phyloP scores from a whole-genome alignment of 352 stramenopile species.

The Pythium graminicola region DNA sequence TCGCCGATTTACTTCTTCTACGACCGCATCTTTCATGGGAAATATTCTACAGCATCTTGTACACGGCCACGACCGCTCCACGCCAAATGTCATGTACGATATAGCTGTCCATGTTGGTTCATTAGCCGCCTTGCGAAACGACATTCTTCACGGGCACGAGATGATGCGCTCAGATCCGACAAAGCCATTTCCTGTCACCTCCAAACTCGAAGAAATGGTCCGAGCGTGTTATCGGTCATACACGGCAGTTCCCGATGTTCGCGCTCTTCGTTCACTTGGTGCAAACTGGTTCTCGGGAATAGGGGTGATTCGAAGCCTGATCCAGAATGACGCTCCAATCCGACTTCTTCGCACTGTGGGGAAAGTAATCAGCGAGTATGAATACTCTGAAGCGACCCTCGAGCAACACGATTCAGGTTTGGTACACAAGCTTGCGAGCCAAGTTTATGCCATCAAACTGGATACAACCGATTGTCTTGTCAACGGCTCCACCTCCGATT shows the following conservation, averaged over 20 bases:
- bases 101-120: constrained; percentile 16
- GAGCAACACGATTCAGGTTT: not conserved
- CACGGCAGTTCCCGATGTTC: constrained; percentile 30
- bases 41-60: constrained; percentile 7
- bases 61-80: not conserved
- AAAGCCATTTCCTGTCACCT: not conserved
- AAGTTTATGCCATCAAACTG: constrained; percentile 14
- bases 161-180: not conserved
- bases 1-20: not conserved
- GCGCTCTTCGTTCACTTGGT: constrained; percentile 31
- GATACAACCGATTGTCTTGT: constrained; percentile 13
- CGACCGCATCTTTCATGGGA: constrained; percentile 1
- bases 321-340: constrained; percentile 28
- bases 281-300: constrained; percentile 39
- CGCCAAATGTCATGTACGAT: constrained; percentile 10
- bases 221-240: constrained; percentile 37
- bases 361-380: constrained; percentile 36
- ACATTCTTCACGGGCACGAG: constrained; percentile 23
- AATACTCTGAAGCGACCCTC: constrained; percentile 9
- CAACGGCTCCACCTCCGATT: not conserved
- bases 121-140: constrained; percentile 23
- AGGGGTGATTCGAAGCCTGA: constrained; percentile 30
- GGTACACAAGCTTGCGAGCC: not conserved
- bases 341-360: constrained; percentile 26
- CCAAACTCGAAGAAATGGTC: constrained; percentile 24